Percentiles rank a stretch among this genome's conserved stretches.
Evolutionary conservation across 2,329 filamentous ascomycete genomes (phyloP).

Genomic region (Diaporthe vexans): DNA sequence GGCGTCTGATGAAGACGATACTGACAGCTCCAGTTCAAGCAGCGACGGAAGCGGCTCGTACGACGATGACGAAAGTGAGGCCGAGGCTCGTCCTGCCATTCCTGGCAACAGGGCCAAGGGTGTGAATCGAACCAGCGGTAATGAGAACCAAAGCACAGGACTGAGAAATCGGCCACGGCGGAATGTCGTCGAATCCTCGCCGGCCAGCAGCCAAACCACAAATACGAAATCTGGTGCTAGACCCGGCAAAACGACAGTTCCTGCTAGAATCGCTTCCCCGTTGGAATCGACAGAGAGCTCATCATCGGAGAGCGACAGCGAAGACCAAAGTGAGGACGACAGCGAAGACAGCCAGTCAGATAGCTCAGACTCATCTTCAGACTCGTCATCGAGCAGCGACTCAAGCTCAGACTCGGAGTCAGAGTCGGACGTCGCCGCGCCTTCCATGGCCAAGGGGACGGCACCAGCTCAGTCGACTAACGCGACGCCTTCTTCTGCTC

Average conservation of each 20-base stretch:
- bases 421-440: conserved; percentile 47
- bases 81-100: background rate
- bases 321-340: conserved; percentile 18
- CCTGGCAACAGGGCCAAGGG: background rate
- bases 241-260: conserved; percentile 32
- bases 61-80: background rate
- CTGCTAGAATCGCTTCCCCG: conserved; percentile 38
- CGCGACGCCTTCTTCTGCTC: conserved; percentile 5
- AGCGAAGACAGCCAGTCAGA: conserved; percentile 32
- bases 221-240: conserved; percentile 1
- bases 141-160: background rate
- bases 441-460: conserved; percentile 35
- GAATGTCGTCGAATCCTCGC: conserved; percentile 17
- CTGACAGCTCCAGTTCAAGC: conserved; percentile 33
- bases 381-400: conserved; percentile 51
- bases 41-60: conserved; percentile 6
- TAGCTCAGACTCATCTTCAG: conserved; percentile 38
- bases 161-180: background rate
- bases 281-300: conserved; percentile 40
- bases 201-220: background rate
- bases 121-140: conserved; percentile 10
- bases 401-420: conserved; percentile 56
- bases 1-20: conserved; percentile 27
- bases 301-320: conserved; percentile 33
- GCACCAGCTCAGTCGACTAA: background rate